phyloP scores from a whole-genome alignment of 176 grass and related monocot genomes.

The Aegilops umbellulata region DNA sequence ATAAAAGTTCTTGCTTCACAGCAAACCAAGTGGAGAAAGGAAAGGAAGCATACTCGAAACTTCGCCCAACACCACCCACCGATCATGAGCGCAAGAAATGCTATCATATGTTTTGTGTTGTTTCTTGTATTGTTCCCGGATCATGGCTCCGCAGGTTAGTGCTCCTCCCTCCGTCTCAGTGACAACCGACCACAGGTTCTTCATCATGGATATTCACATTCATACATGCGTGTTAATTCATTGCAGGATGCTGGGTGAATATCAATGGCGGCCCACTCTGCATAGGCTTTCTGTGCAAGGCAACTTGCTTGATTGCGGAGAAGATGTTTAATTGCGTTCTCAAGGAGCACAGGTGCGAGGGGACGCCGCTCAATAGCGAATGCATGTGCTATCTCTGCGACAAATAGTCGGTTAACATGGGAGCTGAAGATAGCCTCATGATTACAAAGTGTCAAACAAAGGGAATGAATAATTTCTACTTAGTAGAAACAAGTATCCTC shows the following conservation, averaged over 20 bases:
- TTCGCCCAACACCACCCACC: background rate
- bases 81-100: background rate
- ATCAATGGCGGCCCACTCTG: background rate
- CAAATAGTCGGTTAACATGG: background rate
- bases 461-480: background rate
- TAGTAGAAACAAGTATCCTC: background rate
- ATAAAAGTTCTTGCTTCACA: background rate
- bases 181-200: no score
- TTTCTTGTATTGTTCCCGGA: background rate
- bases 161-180: background rate
- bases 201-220: background rate
- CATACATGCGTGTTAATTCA: background rate
- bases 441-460: background rate
- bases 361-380: background rate
- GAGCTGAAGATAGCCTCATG: background rate
- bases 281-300: background rate
- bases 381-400: conserved; percentile 13
- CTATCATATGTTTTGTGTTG: background rate
- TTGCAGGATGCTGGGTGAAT: background rate
- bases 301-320: conserved; percentile 6
- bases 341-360: background rate
- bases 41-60: background rate
- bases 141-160: background rate
- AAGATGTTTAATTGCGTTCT: background rate
- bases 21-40: background rate